A percentile compares a stretch with the other conserved stretches of the same genome.
These are phyloP conservation scores for Calocybe cyanea DNA, from an alignment of 768 basidiomycete genomes.

Conservation along the genomic window DNA sequence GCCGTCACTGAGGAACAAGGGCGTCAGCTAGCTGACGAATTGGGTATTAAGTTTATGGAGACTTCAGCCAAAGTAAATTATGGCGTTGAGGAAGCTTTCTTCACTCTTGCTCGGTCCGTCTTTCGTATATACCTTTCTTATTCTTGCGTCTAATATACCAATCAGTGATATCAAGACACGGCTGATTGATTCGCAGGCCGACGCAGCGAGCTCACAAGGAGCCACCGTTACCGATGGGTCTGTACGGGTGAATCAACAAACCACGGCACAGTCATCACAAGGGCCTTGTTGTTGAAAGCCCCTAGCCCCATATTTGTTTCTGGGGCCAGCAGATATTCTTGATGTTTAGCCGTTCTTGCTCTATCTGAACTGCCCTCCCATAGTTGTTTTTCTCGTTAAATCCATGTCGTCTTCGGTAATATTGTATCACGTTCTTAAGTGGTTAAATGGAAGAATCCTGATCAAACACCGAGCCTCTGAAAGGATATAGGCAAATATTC, in stretches of 20 bases:
- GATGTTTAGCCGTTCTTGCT: no score
- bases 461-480: no score
- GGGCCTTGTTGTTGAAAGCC: conserved; percentile 54
- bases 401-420: no score
- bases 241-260: conserved; percentile 60
- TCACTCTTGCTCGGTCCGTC: conserved; percentile 87
- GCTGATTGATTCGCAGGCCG: conserved; percentile 90
- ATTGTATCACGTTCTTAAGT: no score
- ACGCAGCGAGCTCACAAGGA: conserved; percentile 40
- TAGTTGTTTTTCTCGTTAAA: no score
- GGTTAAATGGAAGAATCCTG: no score
- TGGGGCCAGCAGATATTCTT: no score
- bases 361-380: no score
- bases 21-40: conserved; percentile 84
- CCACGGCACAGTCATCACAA: conserved; percentile 36
- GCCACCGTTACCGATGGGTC: conserved; percentile 48
- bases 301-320: not conserved
- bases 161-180: conserved; percentile 94
- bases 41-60: conserved; percentile 97
- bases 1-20: conserved; percentile 91
- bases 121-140: not conserved
- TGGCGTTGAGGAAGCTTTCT: conserved; percentile 98
- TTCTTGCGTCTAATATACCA: not conserved
- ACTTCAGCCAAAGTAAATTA: conserved; percentile 97
- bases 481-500: no score